Evolutionary conservation across 2,329 filamentous ascomycete species (phyloP).

Genomic region (Sclerotinia minor): DNA sequence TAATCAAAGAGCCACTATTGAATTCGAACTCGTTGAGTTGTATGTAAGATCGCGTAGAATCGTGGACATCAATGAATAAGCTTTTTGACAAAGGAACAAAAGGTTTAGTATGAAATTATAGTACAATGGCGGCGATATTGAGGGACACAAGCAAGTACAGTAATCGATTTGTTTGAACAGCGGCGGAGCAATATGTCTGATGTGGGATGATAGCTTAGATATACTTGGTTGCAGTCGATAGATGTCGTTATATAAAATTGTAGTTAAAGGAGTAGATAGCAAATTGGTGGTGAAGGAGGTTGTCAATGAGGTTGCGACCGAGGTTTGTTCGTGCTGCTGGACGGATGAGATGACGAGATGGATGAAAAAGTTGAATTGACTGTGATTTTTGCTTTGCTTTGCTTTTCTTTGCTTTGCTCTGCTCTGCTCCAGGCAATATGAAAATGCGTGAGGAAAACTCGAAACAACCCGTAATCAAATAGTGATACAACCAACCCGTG

Average conservation of each 20-base stretch:
- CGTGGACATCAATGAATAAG: conserved; percentile 20
- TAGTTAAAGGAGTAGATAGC: background rate
- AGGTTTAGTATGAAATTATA: background rate
- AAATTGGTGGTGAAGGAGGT: conserved; percentile 3
- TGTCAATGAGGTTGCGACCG: conserved; percentile 6
- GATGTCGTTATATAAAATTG: conserved; percentile 7
- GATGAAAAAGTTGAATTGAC: background rate
- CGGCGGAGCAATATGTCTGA: conserved; percentile 22
- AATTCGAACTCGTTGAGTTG: conserved; percentile 3
- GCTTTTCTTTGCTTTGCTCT: background rate
- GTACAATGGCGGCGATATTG: conserved; percentile 3
- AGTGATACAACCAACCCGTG: conserved; percentile 10
- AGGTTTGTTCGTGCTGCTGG: background rate
- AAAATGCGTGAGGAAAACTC: conserved; percentile 8
- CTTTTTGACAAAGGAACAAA: conserved; percentile 4
- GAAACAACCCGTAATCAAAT: conserved; percentile 11
- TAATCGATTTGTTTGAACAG: conserved; percentile 9
- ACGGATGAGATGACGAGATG: background rate
- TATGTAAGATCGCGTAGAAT: conserved; percentile 14
- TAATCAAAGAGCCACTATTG: background rate
- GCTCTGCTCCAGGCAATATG: conserved; percentile 17
- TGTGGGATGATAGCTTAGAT: conserved; percentile 15
- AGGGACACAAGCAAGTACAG: background rate
- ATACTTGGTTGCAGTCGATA: background rate
- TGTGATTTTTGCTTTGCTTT: background rate